phyloP scores from a whole-genome alignment of 192 early-diverging fungal genomes.

The Coemansia umbellata region DNA sequence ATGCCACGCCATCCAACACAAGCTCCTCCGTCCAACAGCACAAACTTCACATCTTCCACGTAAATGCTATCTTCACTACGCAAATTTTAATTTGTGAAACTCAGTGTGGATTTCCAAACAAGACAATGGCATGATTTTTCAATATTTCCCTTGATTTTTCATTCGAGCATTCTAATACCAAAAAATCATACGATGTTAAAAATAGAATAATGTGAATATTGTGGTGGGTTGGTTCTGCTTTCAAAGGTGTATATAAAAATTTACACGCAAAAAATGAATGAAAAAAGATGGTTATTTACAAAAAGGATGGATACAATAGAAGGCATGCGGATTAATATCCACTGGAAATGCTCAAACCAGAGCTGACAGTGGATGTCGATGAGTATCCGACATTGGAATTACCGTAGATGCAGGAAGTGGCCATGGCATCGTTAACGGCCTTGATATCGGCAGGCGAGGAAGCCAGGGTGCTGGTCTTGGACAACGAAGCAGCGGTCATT shows the following conservation, averaged over 20 bases:
- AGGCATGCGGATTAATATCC: slow-evolving; percentile 11
- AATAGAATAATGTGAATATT: no score
- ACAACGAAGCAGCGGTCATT: slow-evolving; percentile 7
- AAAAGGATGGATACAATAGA: background rate
- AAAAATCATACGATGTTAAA: no score
- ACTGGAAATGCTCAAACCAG: slow-evolving; percentile 39
- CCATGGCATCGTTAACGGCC: slow-evolving; percentile 31
- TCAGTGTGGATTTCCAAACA: no score
- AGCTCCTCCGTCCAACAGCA: no score
- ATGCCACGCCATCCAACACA: no score
- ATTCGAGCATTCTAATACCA: no score
- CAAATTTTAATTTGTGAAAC: no score
- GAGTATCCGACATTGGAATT: slow-evolving; percentile 23
- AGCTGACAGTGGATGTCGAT: slow-evolving; percentile 46
- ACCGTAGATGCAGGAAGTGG: slow-evolving; percentile 31
- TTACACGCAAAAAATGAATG: background rate
- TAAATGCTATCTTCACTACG: no score
- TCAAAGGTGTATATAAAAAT: background rate
- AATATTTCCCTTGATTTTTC: no score
- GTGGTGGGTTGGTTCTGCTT: background rate
- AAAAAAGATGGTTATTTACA: slow-evolving; percentile 1
- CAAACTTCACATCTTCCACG: no score
- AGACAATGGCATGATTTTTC: no score
- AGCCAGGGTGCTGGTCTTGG: slow-evolving; percentile 26
- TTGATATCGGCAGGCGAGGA: slow-evolving; percentile 21